These are phyloP conservation scores for Boletellus dicymbophilus DNA, from an alignment of 1,284 basidiomycete species.

Conservation along the genomic window DNA sequence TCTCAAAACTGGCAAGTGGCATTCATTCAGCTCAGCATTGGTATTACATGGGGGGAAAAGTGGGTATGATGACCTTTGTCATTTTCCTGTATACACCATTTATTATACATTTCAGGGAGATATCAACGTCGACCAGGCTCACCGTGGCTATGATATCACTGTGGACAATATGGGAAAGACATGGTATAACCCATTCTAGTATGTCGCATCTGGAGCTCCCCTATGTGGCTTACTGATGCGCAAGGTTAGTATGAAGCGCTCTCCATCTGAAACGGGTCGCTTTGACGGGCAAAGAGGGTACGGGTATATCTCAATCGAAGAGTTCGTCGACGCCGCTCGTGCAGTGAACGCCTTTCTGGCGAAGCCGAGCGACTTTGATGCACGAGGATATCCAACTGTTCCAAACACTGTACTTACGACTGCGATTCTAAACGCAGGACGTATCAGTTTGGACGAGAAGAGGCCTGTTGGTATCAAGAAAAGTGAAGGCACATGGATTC, in stretches of 20 bases:
- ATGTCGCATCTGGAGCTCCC: slow-evolving; percentile 31
- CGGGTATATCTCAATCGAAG: slow-evolving; percentile 89
- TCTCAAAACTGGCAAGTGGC: slow-evolving; percentile 69
- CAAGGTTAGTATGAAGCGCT: slow-evolving; percentile 81
- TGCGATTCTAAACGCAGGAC: slow-evolving; percentile 89
- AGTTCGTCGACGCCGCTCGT: slow-evolving; percentile 82
- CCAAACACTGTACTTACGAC: slow-evolving; percentile 88
- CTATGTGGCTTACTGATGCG: slow-evolving; percentile 12
- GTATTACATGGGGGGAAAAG: slow-evolving; percentile 94
- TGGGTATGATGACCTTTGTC: slow-evolving; percentile 27
- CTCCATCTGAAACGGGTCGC: slow-evolving; percentile 86
- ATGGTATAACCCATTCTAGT: slow-evolving; percentile 93
- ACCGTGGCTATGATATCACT: slow-evolving; percentile 88
- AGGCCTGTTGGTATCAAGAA: slow-evolving; percentile 77
- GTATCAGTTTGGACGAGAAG: slow-evolving; percentile 88
- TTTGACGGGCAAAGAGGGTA: slow-evolving; percentile 94
- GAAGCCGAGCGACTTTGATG: slow-evolving; percentile 74
- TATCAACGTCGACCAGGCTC: slow-evolving; percentile 90
- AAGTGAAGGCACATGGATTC: slow-evolving; percentile 63
- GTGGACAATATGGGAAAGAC: slow-evolving; percentile 82
- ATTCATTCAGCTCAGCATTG: slow-evolving; percentile 89
- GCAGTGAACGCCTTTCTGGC: slow-evolving; percentile 73
- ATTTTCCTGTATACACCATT: not conserved
- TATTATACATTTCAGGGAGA: slow-evolving; percentile 63
- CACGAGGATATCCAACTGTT: slow-evolving; percentile 84